Evolutionary conservation across 345 rosid species (phyloP).

Genomic region (Erucastrum elatum): DNA sequence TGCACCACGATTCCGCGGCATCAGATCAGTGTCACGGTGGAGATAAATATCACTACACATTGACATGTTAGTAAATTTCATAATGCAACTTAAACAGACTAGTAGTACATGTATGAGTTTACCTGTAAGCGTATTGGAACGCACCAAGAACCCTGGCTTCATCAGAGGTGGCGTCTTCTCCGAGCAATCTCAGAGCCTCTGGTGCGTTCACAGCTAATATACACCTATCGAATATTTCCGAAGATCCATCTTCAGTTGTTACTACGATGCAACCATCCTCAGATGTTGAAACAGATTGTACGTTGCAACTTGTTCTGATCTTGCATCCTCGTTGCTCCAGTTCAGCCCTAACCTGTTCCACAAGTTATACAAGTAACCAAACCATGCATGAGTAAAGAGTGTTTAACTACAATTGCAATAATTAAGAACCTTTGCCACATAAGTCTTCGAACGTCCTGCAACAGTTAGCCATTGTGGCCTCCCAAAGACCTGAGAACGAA

Average conservation of each 20-base stretch:
- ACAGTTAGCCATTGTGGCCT: slow-evolving; percentile 85
- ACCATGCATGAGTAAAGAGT: background rate
- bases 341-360: slow-evolving; percentile 52
- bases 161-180: slow-evolving; percentile 57
- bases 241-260: slow-evolving; percentile 42
- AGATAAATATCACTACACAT: slow-evolving; percentile 66
- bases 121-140: slow-evolving; percentile 72
- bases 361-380: background rate
- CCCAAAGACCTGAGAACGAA: slow-evolving; percentile 53
- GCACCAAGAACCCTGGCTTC: slow-evolving; percentile 74
- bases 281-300: slow-evolving; percentile 47
- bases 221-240: slow-evolving; percentile 50
- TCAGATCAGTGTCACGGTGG: slow-evolving; percentile 64
- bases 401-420: background rate
- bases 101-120: background rate
- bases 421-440: slow-evolving; percentile 52
- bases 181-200: slow-evolving; percentile 61
- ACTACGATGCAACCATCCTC: slow-evolving; percentile 48
- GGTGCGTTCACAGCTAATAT: slow-evolving; percentile 65
- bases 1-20: slow-evolving; percentile 72
- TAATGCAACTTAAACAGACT: background rate
- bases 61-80: slow-evolving; percentile 2
- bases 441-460: slow-evolving; percentile 53
- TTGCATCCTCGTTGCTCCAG: slow-evolving; percentile 59
- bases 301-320: slow-evolving; percentile 55